These are phyloP conservation scores for Penicillium angulare DNA, from an alignment of 495 filamentous ascomycete species.

Conservation along the genomic window DNA sequence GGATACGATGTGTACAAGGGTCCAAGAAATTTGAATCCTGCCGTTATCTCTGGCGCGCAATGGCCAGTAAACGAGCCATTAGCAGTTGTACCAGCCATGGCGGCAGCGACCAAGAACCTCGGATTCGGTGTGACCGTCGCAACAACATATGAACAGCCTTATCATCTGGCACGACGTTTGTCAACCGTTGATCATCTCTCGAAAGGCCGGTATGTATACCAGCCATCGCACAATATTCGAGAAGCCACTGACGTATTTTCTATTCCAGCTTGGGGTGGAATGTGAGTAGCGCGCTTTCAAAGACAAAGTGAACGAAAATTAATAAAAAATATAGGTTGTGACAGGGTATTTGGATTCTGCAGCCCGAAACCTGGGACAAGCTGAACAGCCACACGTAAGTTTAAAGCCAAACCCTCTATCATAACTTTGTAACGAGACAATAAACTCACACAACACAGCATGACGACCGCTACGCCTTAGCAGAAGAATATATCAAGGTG, in stretches of 20 bases:
- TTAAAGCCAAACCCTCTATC: background rate
- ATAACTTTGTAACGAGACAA: too few relatives aligned
- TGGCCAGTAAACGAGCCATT: slow-evolving; percentile 62
- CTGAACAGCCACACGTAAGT: slow-evolving; percentile 48
- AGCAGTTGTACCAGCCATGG: slow-evolving; percentile 45
- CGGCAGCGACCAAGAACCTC: slow-evolving; percentile 58
- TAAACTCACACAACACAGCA: slow-evolving; percentile 52
- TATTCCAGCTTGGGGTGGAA: slow-evolving; percentile 56
- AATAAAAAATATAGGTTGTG: slow-evolving; percentile 47
- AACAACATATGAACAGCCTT: slow-evolving; percentile 69
- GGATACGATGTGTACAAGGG: slow-evolving; percentile 69
- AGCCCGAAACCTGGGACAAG: slow-evolving; percentile 57
- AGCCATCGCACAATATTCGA: background rate
- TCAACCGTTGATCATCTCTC: slow-evolving; percentile 67
- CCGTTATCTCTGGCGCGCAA: slow-evolving; percentile 59
- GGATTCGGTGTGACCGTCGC: slow-evolving; percentile 70
- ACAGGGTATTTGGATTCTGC: slow-evolving; percentile 68
- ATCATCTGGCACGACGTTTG: slow-evolving; percentile 62
- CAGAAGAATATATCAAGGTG: slow-evolving; percentile 66
- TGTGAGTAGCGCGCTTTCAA: slow-evolving; percentile 18
- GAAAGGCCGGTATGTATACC: slow-evolving; percentile 51
- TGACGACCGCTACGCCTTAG: slow-evolving; percentile 65
- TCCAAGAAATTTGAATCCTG: slow-evolving; percentile 54
- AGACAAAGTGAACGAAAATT: background rate
- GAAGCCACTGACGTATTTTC: background rate